Evolutionary conservation across 2,329 filamentous ascomycete genomes (phyloP), one percentile per base, ranked within the genome.

Genomic region (Alternaria panax): DNA sequence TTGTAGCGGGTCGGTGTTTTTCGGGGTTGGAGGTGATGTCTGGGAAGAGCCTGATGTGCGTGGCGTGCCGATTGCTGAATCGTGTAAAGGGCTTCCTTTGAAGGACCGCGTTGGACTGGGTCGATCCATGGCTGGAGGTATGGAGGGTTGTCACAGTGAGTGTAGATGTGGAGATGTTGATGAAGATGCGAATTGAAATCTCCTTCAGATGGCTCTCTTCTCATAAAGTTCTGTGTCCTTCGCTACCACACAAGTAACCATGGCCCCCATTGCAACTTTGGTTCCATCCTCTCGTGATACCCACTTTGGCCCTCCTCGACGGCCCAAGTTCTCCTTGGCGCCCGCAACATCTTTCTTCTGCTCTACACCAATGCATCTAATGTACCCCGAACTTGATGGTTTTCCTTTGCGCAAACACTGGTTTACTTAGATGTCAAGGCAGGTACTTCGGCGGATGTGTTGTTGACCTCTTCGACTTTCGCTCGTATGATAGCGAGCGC

Each of bases 401-500:
- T n/a, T n/a, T n/a, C n/a, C n/a, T n/a, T n/a, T n/a, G n/a, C n/a
- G n/a, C n/a, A n/a, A n/a, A n/a, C n/a, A n/a, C n/a, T n/a, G n/a
- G n/a, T n/a, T n/a, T 28, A 45, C 36, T 65, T 64, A 7, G 46
- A 46, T 8, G 32, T 27, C 16, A 67, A 51, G 9, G 65, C 54
- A 48, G 64, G 53, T 32, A 60, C 32, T 30, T 52, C 61, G 3
- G 54, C 51, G 7, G 55, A 56, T 14, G 50, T 43, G 9, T 48
- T 46, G 25, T 70, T 73, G 5, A 64, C 61, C 34, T 61, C 43
- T 27, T 66, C 65, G 38, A 70, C 70, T 63, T 72, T 71, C 14
- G 62, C 57, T 55, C 67, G 53, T 27, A 73, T 68, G 22, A 46
- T 68, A 3, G 62, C 63, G 20, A 73, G 58, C 3, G 65, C 68